Percentiles rank a stretch among this genome's conserved stretches.
phyloP scores from a whole-genome alignment of 306 rosid species.

The Vicia villosa region DNA sequence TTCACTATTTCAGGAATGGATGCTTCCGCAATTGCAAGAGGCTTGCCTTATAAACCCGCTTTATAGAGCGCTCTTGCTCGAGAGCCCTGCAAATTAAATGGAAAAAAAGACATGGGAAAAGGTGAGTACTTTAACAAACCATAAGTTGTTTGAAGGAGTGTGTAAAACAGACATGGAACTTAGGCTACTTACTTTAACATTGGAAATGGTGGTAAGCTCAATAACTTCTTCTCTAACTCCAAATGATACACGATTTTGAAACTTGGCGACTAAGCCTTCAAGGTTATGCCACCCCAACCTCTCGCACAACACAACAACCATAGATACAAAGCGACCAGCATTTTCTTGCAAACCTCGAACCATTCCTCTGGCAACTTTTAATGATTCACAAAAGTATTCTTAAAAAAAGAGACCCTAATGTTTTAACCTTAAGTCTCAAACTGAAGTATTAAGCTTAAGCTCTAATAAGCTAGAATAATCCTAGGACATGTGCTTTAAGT shows the following conservation, averaged over 20 bases:
- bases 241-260: slow-evolving; percentile 93
- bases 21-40: slow-evolving; percentile 96
- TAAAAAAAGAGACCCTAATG: slow-evolving; percentile 21
- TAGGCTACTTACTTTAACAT: slow-evolving; percentile 60
- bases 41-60: slow-evolving; percentile 88
- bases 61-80: slow-evolving; percentile 96
- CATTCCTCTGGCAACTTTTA: slow-evolving; percentile 96
- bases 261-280: slow-evolving; percentile 87
- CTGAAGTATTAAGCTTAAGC: background rate
- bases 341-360: slow-evolving; percentile 96
- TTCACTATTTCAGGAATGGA: slow-evolving; percentile 79
- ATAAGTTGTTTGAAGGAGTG: slow-evolving; percentile 28
- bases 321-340: slow-evolving; percentile 98
- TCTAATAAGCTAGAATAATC: no score
- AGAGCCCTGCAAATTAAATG: slow-evolving; percentile 73
- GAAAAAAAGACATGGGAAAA: slow-evolving; percentile 31
- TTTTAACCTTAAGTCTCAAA: background rate
- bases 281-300: slow-evolving; percentile 97
- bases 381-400: slow-evolving; percentile 89
- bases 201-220: slow-evolving; percentile 92
- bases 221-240: slow-evolving; percentile 96
- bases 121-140: slow-evolving; percentile 14
- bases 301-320: slow-evolving; percentile 92
- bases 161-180: slow-evolving; percentile 20
- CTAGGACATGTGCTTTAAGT: no score